These are phyloP conservation scores for Backusella sp. DNA, from an alignment of 192 early-diverging fungal species.

Conservation along the genomic window DNA sequence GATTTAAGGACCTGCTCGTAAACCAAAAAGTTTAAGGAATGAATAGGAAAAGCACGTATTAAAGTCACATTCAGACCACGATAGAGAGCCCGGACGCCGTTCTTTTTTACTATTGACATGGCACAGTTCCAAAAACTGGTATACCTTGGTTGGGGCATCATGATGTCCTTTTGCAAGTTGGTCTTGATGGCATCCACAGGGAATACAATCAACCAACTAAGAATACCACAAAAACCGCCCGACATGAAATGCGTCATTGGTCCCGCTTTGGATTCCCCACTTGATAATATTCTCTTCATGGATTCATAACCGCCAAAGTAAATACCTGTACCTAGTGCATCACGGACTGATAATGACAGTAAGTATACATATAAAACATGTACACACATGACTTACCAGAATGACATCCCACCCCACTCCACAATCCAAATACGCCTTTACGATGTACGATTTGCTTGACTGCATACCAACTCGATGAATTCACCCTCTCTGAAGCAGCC, in stretches of 20 bases:
- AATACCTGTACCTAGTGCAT: conserved; percentile 66
- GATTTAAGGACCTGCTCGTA: conserved; percentile 53
- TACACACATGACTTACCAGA: conserved; percentile 22
- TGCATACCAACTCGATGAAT: conserved; percentile 49
- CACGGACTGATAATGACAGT: conserved; percentile 42
- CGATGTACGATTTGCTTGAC: conserved; percentile 48
- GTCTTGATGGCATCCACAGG: conserved; percentile 79
- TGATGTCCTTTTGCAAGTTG: conserved; percentile 70
- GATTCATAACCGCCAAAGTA: conserved; percentile 76
- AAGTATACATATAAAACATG: background rate
- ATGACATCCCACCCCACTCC: conserved; percentile 44
- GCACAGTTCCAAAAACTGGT: conserved; percentile 44
- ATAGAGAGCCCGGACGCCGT: conserved; percentile 66
- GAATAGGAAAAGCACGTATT: conserved; percentile 76
- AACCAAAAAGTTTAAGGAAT: conserved; percentile 81
- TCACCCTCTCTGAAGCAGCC: background rate
- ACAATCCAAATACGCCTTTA: conserved; percentile 50
- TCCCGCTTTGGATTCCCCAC: conserved; percentile 34
- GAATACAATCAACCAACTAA: conserved; percentile 78
- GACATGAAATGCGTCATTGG: conserved; percentile 74
- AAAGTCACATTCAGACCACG: conserved; percentile 73
- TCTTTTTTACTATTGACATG: conserved; percentile 46
- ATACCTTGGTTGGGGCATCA: conserved; percentile 47
- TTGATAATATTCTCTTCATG: conserved; percentile 42
- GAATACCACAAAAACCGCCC: conserved; percentile 73